These are phyloP conservation scores for Metschnikowia lochheadii DNA, from an alignment of 805 yeast species.

Conservation along the genomic window DNA sequence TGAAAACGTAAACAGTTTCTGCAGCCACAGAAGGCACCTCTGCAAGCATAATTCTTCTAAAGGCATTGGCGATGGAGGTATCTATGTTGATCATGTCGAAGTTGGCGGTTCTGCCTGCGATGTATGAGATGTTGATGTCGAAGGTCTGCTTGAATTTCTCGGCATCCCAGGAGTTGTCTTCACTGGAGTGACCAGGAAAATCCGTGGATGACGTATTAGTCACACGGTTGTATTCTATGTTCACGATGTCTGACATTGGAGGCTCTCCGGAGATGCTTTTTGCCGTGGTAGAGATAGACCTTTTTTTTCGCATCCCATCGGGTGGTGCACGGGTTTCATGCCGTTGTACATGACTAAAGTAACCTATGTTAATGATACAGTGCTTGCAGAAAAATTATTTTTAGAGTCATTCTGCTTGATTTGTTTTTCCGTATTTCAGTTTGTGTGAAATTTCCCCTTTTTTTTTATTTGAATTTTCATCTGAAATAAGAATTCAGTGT, in stretches of 20 bases:
- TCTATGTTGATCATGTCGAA: conserved; percentile 86
- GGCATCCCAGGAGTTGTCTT: conserved; percentile 75
- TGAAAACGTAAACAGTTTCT: conserved; percentile 83
- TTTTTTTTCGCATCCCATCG: conserved; percentile 8
- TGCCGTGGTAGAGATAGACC: neutral
- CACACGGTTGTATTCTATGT: conserved; percentile 86
- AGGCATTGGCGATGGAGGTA: conserved; percentile 92
- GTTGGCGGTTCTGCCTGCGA: conserved; percentile 68
- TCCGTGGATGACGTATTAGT: conserved; percentile 86
- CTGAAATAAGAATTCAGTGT: too few relatives aligned
- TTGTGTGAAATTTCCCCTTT: too few relatives aligned
- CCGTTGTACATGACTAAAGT: neutral
- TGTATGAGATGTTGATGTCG: conserved; percentile 61
- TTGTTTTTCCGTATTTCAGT: too few relatives aligned
- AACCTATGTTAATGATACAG: neutral
- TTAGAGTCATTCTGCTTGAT: too few relatives aligned
- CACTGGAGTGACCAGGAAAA: conserved; percentile 80
- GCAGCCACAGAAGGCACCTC: conserved; percentile 97
- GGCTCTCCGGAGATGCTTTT: conserved; percentile 1
- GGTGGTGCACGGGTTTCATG: conserved; percentile 8
- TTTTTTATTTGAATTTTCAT: too few relatives aligned
- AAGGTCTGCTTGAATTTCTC: conserved; percentile 69
- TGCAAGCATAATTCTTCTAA: conserved; percentile 93
- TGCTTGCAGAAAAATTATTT: neutral
- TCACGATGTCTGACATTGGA: conserved; percentile 54